Evolutionary conservation across 257 asterid species (phyloP).

Genomic region (Petrea volubilis): DNA sequence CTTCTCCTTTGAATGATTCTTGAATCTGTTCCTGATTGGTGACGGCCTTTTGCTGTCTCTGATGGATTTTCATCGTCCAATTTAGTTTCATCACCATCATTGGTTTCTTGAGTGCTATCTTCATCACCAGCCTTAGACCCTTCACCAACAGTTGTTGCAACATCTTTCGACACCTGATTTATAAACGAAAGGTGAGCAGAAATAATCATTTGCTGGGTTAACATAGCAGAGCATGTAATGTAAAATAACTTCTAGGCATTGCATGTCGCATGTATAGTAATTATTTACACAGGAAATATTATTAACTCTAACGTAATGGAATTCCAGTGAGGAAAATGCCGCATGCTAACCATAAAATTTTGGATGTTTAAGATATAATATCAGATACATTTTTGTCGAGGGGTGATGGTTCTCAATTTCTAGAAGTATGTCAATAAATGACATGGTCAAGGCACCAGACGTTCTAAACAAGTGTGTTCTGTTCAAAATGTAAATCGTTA

Average conservation of each 20-base stretch:
- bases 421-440: constrained; percentile 1
- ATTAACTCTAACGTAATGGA: neutral
- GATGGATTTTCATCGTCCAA: constrained; percentile 23
- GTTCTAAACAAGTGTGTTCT: neutral
- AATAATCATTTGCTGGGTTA: constrained; percentile 7
- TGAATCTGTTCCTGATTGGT: constrained; percentile 24
- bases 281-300: neutral
- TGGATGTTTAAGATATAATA: neutral
- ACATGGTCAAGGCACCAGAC: neutral
- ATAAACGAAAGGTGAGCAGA: neutral
- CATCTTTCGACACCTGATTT: constrained; percentile 31
- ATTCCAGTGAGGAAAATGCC: neutral
- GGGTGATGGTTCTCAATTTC: neutral
- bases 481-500: no score
- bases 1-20: constrained; percentile 31
- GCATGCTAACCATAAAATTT: neutral
- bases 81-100: constrained; percentile 15
- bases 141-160: constrained; percentile 20
- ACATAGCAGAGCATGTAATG: neutral
- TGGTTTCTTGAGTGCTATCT: constrained; percentile 19
- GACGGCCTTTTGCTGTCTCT: constrained; percentile 21
- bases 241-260: neutral
- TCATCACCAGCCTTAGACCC: constrained; percentile 15
- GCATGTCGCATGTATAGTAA: neutral
- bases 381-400: neutral